Evolutionary conservation across 257 asterid species (phyloP).

Genomic region (Scutellaria minor): DNA sequence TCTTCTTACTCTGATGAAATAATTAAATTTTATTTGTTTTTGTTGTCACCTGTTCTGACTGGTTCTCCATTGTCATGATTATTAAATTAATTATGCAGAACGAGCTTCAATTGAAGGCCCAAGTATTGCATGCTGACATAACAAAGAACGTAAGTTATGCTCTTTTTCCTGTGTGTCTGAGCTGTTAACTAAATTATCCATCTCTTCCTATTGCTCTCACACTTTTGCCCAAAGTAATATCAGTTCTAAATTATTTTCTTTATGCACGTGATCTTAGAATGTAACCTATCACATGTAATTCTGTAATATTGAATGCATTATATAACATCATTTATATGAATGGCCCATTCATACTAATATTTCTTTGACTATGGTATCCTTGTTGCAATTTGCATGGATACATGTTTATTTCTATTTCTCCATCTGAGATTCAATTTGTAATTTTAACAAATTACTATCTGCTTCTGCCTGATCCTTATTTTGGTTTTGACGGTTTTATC

Average conservation of each 20-base stretch:
- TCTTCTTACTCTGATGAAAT: conserved; percentile 13
- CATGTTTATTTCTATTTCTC: conserved; percentile 21
- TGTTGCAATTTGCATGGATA: conserved; percentile 6
- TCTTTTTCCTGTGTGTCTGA: not conserved
- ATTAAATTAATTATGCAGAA: conserved; percentile 49
- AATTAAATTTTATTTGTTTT: conserved; percentile 9
- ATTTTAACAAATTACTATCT: conserved; percentile 17
- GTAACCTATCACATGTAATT: not conserved
- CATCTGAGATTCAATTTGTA: conserved; percentile 14
- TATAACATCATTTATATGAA: not conserved
- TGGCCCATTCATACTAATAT: conserved; percentile 1
- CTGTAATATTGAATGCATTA: not conserved
- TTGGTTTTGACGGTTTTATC: conserved; percentile 18
- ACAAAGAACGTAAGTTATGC: conserved; percentile 64
- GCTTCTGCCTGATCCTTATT: conserved; percentile 21
- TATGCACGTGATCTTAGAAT: conserved; percentile 23
- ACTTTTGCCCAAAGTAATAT: conserved; percentile 10
- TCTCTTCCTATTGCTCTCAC: not conserved
- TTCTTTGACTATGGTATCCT: conserved; percentile 14
- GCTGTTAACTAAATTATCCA: not conserved
- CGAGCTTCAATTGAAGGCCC: conserved; percentile 77
- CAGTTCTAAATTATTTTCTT: conserved; percentile 11
- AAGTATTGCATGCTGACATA: conserved; percentile 73
- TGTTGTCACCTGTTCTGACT: conserved; percentile 18
- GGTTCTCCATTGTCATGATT: conserved; percentile 19